Evolutionary conservation across 768 basidiomycete genomes (phyloP).

Genomic region (Kwoniella sp.): DNA sequence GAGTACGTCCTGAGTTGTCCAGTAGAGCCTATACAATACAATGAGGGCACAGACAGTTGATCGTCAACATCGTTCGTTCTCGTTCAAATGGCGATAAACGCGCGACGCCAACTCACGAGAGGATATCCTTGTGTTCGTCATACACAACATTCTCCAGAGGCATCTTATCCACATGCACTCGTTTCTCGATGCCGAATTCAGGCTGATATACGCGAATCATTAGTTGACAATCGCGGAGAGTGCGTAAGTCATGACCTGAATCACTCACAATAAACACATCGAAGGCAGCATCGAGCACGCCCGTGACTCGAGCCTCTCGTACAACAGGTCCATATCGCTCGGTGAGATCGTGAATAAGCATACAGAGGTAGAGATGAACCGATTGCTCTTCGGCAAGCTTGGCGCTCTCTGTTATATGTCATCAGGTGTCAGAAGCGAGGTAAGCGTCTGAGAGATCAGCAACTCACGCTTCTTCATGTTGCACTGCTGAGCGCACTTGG

Average conservation of each 20-base stretch:
- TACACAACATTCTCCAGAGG: slow-evolving; percentile 98
- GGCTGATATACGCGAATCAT: slow-evolving; percentile 57
- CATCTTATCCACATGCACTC: slow-evolving; percentile 98
- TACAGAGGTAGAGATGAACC: slow-evolving; percentile 89
- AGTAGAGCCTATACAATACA: slow-evolving; percentile 74
- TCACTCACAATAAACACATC: slow-evolving; percentile 74
- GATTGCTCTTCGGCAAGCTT: slow-evolving; percentile 94
- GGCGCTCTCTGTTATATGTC: slow-evolving; percentile 67
- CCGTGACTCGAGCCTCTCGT: slow-evolving; percentile 90
- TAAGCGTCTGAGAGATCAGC: neutral
- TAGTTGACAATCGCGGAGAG: neutral
- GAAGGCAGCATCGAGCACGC: slow-evolving; percentile 95
- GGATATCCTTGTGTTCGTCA: slow-evolving; percentile 87
- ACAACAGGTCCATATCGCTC: slow-evolving; percentile 93
- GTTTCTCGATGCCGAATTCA: slow-evolving; percentile 98
- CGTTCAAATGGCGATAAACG: no score
- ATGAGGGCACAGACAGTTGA: slow-evolving; percentile 3
- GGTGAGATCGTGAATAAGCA: slow-evolving; percentile 90
- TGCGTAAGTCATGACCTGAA: no score
- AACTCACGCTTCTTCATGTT: slow-evolving; percentile 70
- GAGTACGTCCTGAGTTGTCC: slow-evolving; percentile 92
- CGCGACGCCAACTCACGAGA: slow-evolving; percentile 60
- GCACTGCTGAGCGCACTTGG: slow-evolving; percentile 96
- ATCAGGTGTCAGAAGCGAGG: slow-evolving; percentile 1
- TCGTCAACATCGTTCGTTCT: neutral